These are phyloP conservation scores for Pseudopithomyces maydicus DNA, from an alignment of 2,329 filamentous ascomycete genomes.

Conservation along the genomic window DNA sequence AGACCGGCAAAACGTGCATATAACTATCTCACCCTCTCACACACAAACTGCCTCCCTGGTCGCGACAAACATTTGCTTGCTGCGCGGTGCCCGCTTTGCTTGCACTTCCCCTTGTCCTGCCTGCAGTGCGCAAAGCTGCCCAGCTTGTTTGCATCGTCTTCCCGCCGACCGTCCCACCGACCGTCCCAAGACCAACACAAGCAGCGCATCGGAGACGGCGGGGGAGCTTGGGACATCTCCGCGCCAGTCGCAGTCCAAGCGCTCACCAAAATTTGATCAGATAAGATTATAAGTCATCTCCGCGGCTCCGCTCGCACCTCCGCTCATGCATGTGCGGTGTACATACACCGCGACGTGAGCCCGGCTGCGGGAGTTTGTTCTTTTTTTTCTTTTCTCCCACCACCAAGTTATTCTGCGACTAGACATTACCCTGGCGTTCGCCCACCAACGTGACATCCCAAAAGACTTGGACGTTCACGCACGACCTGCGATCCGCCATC, in stretches of 20 bases:
- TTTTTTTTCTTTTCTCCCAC: background rate
- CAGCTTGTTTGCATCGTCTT: background rate
- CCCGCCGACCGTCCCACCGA: background rate
- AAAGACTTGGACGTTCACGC: background rate
- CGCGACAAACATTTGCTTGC: background rate
- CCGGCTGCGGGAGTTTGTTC: background rate
- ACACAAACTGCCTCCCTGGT: background rate
- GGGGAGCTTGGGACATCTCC: conserved; percentile 1
- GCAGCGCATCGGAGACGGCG: background rate
- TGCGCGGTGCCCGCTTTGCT: background rate
- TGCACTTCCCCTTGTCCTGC: background rate
- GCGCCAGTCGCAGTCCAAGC: background rate
- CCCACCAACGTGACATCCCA: background rate
- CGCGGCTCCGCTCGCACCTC: conserved; percentile 10
- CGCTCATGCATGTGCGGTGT: background rate
- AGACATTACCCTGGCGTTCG: too few relatives aligned
- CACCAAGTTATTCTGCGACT: too few relatives aligned
- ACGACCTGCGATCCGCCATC: background rate
- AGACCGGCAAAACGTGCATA: conserved; percentile 5
- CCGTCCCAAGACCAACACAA: background rate
- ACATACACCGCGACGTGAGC: background rate
- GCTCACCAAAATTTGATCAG: conserved; percentile 31
- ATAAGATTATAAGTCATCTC: conserved; percentile 22
- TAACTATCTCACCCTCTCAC: background rate
- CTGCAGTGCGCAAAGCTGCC: background rate